Evolutionary conservation across 139 green algal species (phyloP).

Genomic region (Chlorella sp.): DNA sequence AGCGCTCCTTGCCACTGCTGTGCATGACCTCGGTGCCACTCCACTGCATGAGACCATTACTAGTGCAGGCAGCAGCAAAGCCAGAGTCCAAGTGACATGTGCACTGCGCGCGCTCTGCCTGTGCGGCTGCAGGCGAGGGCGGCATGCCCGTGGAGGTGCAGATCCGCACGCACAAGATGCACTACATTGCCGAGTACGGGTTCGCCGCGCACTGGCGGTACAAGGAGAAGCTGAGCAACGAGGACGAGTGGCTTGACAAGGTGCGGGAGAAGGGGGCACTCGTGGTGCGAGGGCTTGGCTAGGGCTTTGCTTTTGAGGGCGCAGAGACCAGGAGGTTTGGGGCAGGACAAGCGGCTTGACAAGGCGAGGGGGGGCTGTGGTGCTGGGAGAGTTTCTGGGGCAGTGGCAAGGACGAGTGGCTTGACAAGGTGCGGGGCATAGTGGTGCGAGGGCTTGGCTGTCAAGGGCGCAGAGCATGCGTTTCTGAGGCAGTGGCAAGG

Average conservation of each 20-base stretch:
- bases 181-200: conserved; percentile 81
- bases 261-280: conserved; percentile 9
- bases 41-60: too few species aligned
- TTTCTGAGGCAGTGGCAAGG: too few species aligned
- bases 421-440: conserved; percentile 32
- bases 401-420: conserved; percentile 27
- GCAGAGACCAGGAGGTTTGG: too few species aligned
- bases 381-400: too few species aligned
- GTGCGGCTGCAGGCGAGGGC: conserved; percentile 13
- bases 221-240: conserved; percentile 72
- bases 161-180: conserved; percentile 82
- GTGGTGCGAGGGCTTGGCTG: not conserved
- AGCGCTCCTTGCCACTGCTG: too few species aligned
- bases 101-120: too few species aligned
- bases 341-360: too few species aligned
- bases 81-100: too few species aligned
- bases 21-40: too few species aligned
- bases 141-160: conserved; percentile 67
- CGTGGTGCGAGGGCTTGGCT: not conserved
- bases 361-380: too few species aligned
- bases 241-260: conserved; percentile 35
- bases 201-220: conserved; percentile 94
- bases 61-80: too few species aligned
- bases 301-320: not conserved
- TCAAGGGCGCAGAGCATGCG: too few species aligned